phyloP scores from a whole-genome alignment of 305 asterid species.

The Rubia balearica region DNA sequence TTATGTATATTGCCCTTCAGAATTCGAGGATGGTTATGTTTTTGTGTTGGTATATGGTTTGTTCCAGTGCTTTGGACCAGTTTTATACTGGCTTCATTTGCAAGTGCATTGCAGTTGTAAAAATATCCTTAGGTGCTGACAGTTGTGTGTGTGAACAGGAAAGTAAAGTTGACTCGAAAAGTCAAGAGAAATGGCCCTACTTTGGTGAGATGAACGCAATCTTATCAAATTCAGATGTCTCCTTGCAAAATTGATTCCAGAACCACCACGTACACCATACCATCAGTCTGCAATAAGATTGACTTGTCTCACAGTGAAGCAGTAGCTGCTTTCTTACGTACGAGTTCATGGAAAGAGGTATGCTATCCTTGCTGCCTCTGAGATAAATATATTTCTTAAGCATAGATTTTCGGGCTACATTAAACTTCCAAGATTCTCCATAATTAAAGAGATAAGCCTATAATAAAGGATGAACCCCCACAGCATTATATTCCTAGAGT shows the following conservation, averaged over 20 bases:
- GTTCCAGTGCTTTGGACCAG: not conserved
- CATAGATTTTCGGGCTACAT: not conserved
- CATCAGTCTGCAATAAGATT: slow-evolving; percentile 1
- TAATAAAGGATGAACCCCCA: not conserved
- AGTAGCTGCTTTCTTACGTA: not conserved
- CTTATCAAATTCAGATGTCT: slow-evolving; percentile 42
- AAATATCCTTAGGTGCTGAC: slow-evolving; percentile 1
- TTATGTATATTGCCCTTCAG: not conserved
- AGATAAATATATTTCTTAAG: not conserved
- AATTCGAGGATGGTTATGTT: not conserved
- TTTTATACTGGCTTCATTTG: not conserved
- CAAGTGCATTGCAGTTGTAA: not conserved
- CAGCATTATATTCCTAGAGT: not conserved
- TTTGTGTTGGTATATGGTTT: not conserved
- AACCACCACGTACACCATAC: not conserved
- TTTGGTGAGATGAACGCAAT: slow-evolving; percentile 55
- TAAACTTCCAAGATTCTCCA: not conserved
- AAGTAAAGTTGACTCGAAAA: slow-evolving; percentile 41
- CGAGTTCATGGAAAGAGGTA: slow-evolving; percentile 4
- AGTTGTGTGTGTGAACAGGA: slow-evolving; percentile 45
- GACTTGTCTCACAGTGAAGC: slow-evolving; percentile 1
- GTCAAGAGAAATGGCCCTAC: slow-evolving; percentile 60
- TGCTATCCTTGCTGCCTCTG: not conserved
- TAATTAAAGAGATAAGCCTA: not conserved
- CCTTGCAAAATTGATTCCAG: slow-evolving; percentile 32